Percentiles rank a stretch among this genome's conserved stretches.
These are phyloP conservation scores for Corylus avellana DNA, from an alignment of 306 rosid species.

Conservation along the genomic window DNA sequence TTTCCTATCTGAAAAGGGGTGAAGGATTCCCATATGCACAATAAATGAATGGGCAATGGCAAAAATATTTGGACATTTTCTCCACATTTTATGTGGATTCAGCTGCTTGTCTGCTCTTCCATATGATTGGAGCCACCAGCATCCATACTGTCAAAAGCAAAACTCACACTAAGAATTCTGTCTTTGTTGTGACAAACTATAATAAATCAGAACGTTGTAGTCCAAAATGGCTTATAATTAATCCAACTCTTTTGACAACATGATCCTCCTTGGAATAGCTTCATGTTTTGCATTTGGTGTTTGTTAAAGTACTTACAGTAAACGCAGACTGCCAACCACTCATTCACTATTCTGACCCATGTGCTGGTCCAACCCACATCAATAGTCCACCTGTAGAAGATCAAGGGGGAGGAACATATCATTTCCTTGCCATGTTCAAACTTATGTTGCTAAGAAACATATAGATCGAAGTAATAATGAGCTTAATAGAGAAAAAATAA, in stretches of 20 bases:
- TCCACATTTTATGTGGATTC: constrained; percentile 41
- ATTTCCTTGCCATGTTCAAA: constrained; percentile 11
- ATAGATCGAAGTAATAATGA: background rate
- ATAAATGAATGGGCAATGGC: constrained; percentile 17
- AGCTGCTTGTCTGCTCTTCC: constrained; percentile 53
- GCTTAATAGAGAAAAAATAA: background rate
- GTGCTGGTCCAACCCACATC: constrained; percentile 98
- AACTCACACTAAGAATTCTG: background rate
- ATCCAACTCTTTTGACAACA: background rate
- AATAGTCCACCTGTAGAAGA: constrained; percentile 79
- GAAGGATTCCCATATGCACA: constrained; percentile 30
- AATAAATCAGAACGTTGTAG: background rate
- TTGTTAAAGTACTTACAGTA: constrained; percentile 59
- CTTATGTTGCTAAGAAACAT: background rate
- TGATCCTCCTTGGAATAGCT: background rate
- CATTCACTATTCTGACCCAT: constrained; percentile 94
- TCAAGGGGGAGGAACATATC: background rate
- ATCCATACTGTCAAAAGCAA: constrained; percentile 75
- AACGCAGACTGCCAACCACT: constrained; percentile 92
- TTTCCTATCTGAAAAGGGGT: constrained; percentile 21
- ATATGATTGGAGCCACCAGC: constrained; percentile 74
- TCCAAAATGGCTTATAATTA: background rate
- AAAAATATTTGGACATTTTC: background rate
- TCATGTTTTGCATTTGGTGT: background rate
- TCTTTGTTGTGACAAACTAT: background rate